Conservation (phyloP, 2,329 filamentous ascomycete genomes). For the Grosmannia clavigera region DNA sequence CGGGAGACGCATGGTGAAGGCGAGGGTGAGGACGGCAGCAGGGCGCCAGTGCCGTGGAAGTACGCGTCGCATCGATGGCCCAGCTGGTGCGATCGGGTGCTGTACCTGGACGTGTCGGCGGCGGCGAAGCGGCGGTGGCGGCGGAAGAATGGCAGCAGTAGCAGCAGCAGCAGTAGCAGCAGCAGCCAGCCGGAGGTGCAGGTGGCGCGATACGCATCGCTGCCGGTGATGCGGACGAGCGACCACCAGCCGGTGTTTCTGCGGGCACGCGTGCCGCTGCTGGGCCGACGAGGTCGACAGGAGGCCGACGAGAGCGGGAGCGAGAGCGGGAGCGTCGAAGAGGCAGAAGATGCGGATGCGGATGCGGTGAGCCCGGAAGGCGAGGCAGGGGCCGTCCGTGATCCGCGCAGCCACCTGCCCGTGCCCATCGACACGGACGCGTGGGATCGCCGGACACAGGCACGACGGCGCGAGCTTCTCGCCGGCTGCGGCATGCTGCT, state of each 20-base stretch:
- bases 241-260: conserved; percentile 82
- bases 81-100: conserved; percentile 83
- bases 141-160: background rate
- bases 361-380: background rate
- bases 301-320: background rate
- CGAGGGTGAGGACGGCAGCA: conserved; percentile 13
- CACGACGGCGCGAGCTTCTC: conserved; percentile 31
- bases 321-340: background rate
- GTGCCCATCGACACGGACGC: conserved; percentile 41
- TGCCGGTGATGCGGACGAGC: conserved; percentile 69
- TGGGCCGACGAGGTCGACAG: conserved; percentile 19
- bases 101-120: conserved; percentile 55
- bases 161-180: no score
- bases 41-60: conserved; percentile 40
- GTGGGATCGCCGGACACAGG: conserved; percentile 37
- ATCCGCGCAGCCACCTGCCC: conserved; percentile 34
- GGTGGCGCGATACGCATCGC: conserved; percentile 57
- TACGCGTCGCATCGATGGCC: conserved; percentile 81
- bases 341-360: background rate
- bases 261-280: conserved; percentile 52
- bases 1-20: background rate
- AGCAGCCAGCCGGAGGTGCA: conserved; percentile 18
- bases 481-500: conserved; percentile 43
- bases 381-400: background rate
- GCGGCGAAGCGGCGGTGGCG: conserved; percentile 28